A percentile compares a stretch with the other conserved stretches of the same genome.
Evolutionary conservation across 2,329 filamentous ascomycete genomes (phyloP).

Genomic region (Scedosporium minutisporum): DNA sequence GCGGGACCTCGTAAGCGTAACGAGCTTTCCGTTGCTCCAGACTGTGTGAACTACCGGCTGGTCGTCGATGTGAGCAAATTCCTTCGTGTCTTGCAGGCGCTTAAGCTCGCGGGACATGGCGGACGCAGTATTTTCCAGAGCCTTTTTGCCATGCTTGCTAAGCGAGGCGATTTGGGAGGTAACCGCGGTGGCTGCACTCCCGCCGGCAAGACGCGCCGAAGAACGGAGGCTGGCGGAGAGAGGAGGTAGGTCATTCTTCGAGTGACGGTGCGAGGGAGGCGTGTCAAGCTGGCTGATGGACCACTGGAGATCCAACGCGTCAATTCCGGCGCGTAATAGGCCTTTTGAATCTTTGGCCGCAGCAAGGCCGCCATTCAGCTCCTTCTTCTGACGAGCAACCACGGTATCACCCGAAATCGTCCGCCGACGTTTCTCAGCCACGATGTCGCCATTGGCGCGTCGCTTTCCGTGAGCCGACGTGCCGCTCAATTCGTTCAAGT

Average conservation of each 20-base stretch:
- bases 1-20: constrained; percentile 34
- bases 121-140: constrained; percentile 35
- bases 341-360: constrained; percentile 11
- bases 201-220: background rate
- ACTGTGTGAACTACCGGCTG: constrained; percentile 47
- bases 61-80: constrained; percentile 49
- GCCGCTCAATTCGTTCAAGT: constrained; percentile 52
- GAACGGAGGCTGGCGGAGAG: background rate
- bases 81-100: constrained; percentile 52
- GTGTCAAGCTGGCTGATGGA: constrained; percentile 28
- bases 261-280: constrained; percentile 17
- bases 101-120: constrained; percentile 47
- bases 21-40: constrained; percentile 56
- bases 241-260: background rate
- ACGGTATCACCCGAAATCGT: background rate
- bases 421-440: constrained; percentile 32
- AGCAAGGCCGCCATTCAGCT: background rate
- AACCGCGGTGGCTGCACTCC: constrained; percentile 1
- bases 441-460: constrained; percentile 40
- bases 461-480: constrained; percentile 51
- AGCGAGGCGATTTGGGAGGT: constrained; percentile 39
- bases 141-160: constrained; percentile 51
- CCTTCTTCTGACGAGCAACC: background rate
- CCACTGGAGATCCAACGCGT: constrained; percentile 22
- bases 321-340: background rate